Percentiles rank a stretch among this genome's conserved stretches.
Evolutionary conservation across 352 stramenopile genomes (phyloP).

Genomic region (Albugo laibachii): DNA sequence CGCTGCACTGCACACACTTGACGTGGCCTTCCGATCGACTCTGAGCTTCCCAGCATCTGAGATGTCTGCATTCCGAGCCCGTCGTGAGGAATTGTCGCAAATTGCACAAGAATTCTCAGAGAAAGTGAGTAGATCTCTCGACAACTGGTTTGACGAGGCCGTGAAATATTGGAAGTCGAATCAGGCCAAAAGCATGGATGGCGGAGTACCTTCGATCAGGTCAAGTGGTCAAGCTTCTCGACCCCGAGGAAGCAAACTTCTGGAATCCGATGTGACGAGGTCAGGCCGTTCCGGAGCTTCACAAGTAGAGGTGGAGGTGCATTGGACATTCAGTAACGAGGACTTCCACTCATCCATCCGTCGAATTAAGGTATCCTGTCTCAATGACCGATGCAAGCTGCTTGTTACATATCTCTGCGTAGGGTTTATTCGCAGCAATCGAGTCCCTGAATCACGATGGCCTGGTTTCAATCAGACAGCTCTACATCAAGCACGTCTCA

Average conservation of each 20-base stretch:
- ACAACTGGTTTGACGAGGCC: constrained; percentile 28
- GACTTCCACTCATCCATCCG: constrained; percentile 19
- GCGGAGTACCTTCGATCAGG: no score
- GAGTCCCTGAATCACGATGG: constrained; percentile 21
- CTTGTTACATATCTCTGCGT: no score
- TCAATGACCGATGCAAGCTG: no score
- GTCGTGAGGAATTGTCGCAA: constrained; percentile 29
- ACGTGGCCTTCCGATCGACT: constrained; percentile 36
- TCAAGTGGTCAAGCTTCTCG: no score
- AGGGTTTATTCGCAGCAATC: constrained; percentile 5
- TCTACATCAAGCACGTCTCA: constrained; percentile 32
- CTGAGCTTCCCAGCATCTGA: constrained; percentile 32
- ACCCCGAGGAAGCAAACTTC: no score
- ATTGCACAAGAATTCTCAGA: constrained; percentile 22
- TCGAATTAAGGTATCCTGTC: constrained; percentile 26
- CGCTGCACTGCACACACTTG: constrained; percentile 21
- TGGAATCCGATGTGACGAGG: constrained; percentile 10
- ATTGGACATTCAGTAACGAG: constrained; percentile 49
- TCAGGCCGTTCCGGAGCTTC: constrained; percentile 18
- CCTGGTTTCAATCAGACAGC: constrained; percentile 14
- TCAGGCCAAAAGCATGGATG: not conserved
- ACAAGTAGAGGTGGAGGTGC: constrained; percentile 22
- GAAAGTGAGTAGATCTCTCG: constrained; percentile 30
- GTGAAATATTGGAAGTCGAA: constrained; percentile 16
- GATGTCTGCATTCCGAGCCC: constrained; percentile 32